Evolutionary conservation across 768 basidiomycete genomes (phyloP), one percentile per base, ranked within the genome.

Genomic region (Daedalea quercina): DNA sequence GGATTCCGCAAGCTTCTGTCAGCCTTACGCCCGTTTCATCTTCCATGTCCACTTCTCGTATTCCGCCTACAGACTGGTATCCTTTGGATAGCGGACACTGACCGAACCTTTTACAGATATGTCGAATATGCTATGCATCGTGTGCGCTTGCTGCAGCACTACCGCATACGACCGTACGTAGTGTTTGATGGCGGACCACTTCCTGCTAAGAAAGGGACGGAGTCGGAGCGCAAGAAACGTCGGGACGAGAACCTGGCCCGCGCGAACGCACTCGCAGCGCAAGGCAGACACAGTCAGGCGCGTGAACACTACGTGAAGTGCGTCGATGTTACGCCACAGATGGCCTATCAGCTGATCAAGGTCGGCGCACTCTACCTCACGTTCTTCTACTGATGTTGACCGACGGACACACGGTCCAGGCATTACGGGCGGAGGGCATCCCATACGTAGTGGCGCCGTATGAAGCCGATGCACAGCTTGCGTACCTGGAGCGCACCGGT

Each of bases 281-380:
- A 93, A 65, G 94, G 94, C 17, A 85, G 83, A 64, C 76, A 81
- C 58, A 74, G 72, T 25, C 84, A 93, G 63, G 96, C 96, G 25
- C 77, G 94, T 9, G 94, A 98, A 15, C 81, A 73, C 67, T 98
- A 90, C 63, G 77, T 87, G 61, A 96, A 94, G 68, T 91, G 88
- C 59, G 73, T 97, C 48, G 96, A 99, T 58, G 90, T 99, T 40
- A 95, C 93, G 3, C 94, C 96, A 1, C 86, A 94, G 69, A 94
- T 98, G 92, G 95, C 95, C 2, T 94, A 79, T 66, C 96, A 98
- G 68, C 74, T 97, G 58, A 96, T 98, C 74, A 98, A 99, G 80
- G 95, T 47, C 44, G 23, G 52, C 37, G 24, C n/a, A 19, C 12
- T 45, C 47, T 31, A 15, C 52, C 12, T 17, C 25, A 53, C 35